Evolutionary conservation across 2,329 filamentous ascomycete species (phyloP).

Genomic region (Pestalotiopsis sp.): DNA sequence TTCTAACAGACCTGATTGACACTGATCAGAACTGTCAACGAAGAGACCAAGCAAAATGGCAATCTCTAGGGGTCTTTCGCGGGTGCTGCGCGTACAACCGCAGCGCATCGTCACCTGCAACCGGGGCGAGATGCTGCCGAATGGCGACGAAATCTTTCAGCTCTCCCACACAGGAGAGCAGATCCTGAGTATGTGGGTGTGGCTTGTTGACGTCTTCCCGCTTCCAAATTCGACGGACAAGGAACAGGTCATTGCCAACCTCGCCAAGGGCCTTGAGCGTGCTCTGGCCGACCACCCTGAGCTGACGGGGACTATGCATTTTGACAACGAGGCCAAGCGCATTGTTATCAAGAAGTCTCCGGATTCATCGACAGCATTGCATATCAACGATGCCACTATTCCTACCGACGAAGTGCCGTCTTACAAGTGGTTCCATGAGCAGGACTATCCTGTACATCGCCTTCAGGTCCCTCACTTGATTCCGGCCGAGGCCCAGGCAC

Average conservation of each 20-base stretch:
- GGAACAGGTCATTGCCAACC: neutral
- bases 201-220: neutral
- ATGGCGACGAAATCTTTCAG: slow-evolving; percentile 7
- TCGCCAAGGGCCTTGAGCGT: neutral
- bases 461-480: neutral
- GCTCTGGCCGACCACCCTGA: neutral
- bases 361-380: neutral
- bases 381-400: neutral
- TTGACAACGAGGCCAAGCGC: slow-evolving; percentile 9
- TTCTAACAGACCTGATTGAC: neutral
- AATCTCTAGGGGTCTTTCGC: neutral
- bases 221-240: neutral
- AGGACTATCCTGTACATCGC: neutral
- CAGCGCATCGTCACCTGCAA: neutral
- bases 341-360: neutral
- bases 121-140: neutral
- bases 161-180: slow-evolving; percentile 4
- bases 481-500: neutral
- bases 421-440: neutral
- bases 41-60: neutral
- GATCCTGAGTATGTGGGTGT: slow-evolving; percentile 2
- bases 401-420: neutral
- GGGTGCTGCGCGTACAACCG: neutral
- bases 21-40: no score
- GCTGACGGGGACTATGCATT: slow-evolving; percentile 7